Evolutionary conservation across 2,329 filamentous ascomycete genomes (phyloP).

Genomic region (Calonectria henricotiae): DNA sequence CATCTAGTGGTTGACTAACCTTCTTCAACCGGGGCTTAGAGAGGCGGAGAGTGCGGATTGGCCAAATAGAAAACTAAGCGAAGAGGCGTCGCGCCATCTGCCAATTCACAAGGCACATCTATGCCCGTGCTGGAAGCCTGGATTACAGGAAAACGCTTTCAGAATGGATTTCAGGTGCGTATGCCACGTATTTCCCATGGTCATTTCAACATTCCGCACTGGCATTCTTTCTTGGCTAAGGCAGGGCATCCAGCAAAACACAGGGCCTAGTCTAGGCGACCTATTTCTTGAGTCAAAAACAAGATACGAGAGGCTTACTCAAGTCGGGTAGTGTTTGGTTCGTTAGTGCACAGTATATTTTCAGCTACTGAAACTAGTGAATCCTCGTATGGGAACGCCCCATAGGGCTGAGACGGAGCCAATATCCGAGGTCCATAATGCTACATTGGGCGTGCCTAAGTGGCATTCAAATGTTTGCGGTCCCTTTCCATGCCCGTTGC

Average conservation of each 20-base stretch:
- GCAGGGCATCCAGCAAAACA: too few species aligned
- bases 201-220: not conserved
- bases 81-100: not conserved
- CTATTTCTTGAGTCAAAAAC: not conserved
- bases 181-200: not conserved
- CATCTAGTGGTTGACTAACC: not conserved
- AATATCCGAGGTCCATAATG: too few species aligned
- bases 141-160: not conserved
- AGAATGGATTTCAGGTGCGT: not conserved
- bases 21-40: not conserved
- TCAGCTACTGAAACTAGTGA: too few species aligned
- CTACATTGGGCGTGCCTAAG: not conserved
- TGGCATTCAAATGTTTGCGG: too few species aligned
- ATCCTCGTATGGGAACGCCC: too few species aligned
- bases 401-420: too few species aligned
- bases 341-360: too few species aligned
- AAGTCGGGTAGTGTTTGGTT: too few species aligned
- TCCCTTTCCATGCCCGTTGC: too few species aligned
- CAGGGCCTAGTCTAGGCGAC: not conserved
- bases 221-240: not conserved
- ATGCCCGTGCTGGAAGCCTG: not conserved
- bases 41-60: constrained; percentile 10
- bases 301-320: too few species aligned
- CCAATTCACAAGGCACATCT: too few species aligned
- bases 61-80: not conserved